Base-by-base conservation (phyloP, 768 basidiomycete species). In the Tulasnella sp. region DNA sequence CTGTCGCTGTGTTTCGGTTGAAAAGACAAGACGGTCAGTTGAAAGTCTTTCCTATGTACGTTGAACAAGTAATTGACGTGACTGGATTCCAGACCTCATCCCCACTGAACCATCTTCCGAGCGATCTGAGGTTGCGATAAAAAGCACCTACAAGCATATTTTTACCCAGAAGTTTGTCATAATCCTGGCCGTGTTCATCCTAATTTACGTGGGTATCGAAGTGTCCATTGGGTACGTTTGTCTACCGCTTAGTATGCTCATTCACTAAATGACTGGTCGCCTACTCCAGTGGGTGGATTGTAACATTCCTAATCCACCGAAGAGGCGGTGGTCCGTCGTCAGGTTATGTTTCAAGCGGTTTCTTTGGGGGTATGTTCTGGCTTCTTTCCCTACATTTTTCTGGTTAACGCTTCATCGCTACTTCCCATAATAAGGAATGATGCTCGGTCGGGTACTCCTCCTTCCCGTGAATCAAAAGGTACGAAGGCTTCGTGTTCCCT, bases 121-220 rank as follows among this genome's bases (percentile, higher is more conserved):
- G 4, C 28, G 28, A 69, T 18, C 64, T 9, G 14, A 37, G 28
- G 64, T 69, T 16, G 64, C 64, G 16, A 31, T 14, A 20, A 22
- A 37, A 37, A 76, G 24, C 69, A 82, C 76, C 42, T 48, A 82
- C 58, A 40, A 72, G 72, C 89, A 92, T 81, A 91, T 93, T 78
- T 82, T 93, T 75, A 80, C 83, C 2, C 86, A 88, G 74, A 89
- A 87, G 80, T 87, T 88, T 0, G 91, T 93, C 0, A 91, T 93
- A 81, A 85, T 90, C 24, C 18, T 50, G 44, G 54, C 37, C 6
- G 60, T n/a, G 20, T 83, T 82, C 41, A 75, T 79, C 50, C 69
- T 83, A 64, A 76, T 83, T 46, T 83, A 83, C 58, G 81, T 83
- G 34, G 82, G 82, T 11, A 60, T 82, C 31, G 83, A 83, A 75